Percentiles rank a stretch among this genome's conserved stretches.
phyloP scores from a whole-genome alignment of 2,329 filamentous ascomycete species.

The Aureobasidium vineae region DNA sequence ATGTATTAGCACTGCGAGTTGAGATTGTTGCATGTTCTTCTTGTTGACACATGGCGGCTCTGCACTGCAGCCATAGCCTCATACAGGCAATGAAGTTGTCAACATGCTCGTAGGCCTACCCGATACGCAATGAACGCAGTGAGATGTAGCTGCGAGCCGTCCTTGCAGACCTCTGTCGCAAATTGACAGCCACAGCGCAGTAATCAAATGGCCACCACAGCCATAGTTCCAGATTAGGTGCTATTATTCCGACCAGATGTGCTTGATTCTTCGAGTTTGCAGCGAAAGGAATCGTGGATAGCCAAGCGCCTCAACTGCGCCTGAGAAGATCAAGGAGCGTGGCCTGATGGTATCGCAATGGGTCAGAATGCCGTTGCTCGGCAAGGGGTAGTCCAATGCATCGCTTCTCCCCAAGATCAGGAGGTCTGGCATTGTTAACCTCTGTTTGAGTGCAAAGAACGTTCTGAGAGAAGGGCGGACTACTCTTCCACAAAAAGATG shows the following conservation, averaged over 20 bases:
- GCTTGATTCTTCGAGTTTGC: not conserved
- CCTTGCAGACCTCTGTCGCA: not conserved
- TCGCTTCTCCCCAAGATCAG: not conserved
- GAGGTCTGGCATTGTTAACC: not conserved
- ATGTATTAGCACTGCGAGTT: not conserved
- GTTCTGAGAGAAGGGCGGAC: not conserved
- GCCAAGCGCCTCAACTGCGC: not conserved
- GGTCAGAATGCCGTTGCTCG: not conserved
- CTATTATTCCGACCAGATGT: not conserved
- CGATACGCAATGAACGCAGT: not conserved
- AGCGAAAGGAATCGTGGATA: not conserved
- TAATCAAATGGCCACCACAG: not conserved
- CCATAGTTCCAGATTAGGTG: not conserved
- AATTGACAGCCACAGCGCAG: not conserved
- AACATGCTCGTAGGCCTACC: not conserved
- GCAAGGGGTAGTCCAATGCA: not conserved
- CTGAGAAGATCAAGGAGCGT: not conserved
- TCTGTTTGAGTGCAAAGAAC: not conserved
- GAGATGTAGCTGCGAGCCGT: too few relatives aligned
- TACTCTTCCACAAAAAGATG: not conserved
- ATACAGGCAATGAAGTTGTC: not conserved
- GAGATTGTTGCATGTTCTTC: not conserved
- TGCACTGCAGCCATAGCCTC: not conserved
- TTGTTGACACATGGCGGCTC: not conserved
- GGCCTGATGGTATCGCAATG: not conserved